Conservation (phyloP, 169 alveolate genomes). For the Toxoplasma gondii region DNA sequence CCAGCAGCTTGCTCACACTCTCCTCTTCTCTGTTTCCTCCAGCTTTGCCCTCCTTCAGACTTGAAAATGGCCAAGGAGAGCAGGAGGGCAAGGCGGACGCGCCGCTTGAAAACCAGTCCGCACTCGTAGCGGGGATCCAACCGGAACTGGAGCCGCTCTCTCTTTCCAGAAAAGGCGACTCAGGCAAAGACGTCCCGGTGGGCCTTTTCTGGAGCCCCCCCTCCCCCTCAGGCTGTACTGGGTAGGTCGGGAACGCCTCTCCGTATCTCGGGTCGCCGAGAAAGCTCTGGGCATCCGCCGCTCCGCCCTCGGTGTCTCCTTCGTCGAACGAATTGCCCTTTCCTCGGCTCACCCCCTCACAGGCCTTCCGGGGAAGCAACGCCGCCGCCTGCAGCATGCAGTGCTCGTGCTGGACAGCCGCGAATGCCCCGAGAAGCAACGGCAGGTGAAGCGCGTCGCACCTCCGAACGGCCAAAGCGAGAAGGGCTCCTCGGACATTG, state of each 20-base stretch:
- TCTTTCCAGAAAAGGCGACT: no score
- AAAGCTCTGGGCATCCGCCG: no score
- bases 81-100: neutral
- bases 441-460: neutral
- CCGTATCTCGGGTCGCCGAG: no score
- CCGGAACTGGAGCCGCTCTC: no score
- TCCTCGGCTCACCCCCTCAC: no score
- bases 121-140: neutral
- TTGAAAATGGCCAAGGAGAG: neutral
- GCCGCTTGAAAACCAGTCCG: neutral
- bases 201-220: no score
- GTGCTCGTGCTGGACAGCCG: conserved; percentile 20
- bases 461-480: neutral
- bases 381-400: neutral
- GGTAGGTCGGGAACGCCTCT: no score
- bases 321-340: no score
- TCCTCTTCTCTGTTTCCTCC: neutral
- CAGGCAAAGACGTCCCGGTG: no score
- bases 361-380: neutral
- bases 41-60: neutral
- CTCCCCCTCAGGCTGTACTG: no score
- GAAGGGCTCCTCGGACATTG: conserved; percentile 14
- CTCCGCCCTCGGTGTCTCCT: no score
- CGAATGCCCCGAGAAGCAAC: conserved; percentile 11
- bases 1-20: neutral